These are phyloP conservation scores for Citrus maxima DNA, from an alignment of 345 rosid genomes.

Conservation along the genomic window DNA sequence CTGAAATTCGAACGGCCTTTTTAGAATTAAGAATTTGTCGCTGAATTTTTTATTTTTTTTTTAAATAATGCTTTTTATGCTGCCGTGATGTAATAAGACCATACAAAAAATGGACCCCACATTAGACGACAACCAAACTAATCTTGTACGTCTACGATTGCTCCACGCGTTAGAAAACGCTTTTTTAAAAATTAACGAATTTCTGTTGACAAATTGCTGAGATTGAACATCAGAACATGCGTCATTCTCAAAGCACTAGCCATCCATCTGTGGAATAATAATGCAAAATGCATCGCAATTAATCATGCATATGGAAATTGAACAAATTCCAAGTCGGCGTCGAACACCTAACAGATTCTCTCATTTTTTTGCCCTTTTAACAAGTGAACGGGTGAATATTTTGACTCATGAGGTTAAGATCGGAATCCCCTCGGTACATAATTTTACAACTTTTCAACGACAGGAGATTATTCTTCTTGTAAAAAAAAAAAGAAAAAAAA, in stretches of 20 bases:
- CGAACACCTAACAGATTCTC: slow-evolving; percentile 15
- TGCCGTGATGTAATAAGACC: slow-evolving; percentile 8
- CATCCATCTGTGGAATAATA: not conserved
- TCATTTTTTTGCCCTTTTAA: too few relatives aligned
- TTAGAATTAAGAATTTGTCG: too few relatives aligned
- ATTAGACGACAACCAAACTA: not conserved
- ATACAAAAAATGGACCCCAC: not conserved
- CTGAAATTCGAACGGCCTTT: too few relatives aligned
- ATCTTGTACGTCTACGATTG: not conserved
- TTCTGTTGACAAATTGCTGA: not conserved
- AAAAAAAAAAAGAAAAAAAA: too few relatives aligned
- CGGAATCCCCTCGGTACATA: too few relatives aligned
- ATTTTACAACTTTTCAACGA: too few relatives aligned
- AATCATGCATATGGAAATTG: not conserved
- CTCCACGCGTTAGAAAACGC: slow-evolving; percentile 14
- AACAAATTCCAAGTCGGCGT: slow-evolving; percentile 5
- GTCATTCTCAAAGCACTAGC: not conserved
- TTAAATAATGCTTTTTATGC: not conserved
- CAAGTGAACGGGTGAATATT: too few relatives aligned
- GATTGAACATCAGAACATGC: not conserved
- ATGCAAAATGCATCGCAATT: not conserved
- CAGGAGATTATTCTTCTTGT: too few relatives aligned
- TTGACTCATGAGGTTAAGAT: too few relatives aligned
- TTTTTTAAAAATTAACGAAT: not conserved
- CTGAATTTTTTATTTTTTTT: not conserved